phyloP scores from a whole-genome alignment of 495 filamentous ascomycete species.

The Immersiella caudata region DNA sequence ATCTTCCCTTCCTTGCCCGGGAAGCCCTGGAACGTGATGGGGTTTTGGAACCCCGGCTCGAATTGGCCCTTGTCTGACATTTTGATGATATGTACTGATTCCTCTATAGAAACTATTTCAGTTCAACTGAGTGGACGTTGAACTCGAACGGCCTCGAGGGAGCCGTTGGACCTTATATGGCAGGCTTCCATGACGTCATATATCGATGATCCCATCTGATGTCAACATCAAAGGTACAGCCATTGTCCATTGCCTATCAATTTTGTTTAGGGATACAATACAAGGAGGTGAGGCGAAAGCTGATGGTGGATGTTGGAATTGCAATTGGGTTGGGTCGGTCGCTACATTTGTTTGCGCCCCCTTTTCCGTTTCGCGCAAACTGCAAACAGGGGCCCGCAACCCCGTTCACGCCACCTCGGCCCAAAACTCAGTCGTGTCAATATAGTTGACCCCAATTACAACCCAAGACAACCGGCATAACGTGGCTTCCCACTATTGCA shows the following conservation, averaged over 20 bases:
- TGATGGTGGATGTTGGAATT: not conserved
- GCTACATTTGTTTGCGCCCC: not conserved
- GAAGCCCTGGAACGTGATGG: conserved; percentile 66
- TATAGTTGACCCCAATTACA: not conserved
- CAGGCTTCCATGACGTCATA: not conserved
- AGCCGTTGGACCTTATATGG: not conserved
- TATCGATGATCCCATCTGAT: not conserved
- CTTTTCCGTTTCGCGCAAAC: not conserved
- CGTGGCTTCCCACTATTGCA: not conserved
- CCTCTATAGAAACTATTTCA: not conserved
- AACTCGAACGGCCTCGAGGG: not conserved
- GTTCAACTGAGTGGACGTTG: not conserved
- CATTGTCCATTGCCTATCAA: not conserved
- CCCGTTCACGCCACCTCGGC: not conserved
- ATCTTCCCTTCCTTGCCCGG: conserved; percentile 72
- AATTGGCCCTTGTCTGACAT: not conserved
- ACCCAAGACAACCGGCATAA: not conserved
- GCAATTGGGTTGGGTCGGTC: not conserved
- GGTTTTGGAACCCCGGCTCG: conserved; percentile 64
- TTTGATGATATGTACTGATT: not conserved
- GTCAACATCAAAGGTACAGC: not conserved
- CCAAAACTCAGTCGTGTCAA: not conserved
- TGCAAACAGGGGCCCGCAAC: not conserved
- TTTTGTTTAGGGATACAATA: not conserved
- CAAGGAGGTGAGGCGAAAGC: not conserved